Evolutionary conservation across 257 asterid species (phyloP), one percentile per base, ranked within the genome.

Genomic region (Petrea volubilis): DNA sequence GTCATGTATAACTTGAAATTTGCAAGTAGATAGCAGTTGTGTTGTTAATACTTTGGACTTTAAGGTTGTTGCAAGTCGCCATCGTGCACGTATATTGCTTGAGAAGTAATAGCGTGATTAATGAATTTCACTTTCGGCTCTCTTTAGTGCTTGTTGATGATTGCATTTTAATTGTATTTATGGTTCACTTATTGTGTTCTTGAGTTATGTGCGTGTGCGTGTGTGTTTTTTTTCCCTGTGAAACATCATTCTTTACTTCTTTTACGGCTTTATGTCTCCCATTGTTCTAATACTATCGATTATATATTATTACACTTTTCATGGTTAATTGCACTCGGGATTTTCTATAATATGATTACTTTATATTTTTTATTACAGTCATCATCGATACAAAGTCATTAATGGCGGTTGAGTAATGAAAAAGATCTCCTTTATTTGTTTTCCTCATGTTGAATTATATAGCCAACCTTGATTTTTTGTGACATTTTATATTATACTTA

Each of bases 101-200:
- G 27, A 20, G 64, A 73, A 72, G 10, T 70, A 46, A 29, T 50
- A 59, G 62, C 65, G 60, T 72, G 9, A 74, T 53, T 77, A 65
- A 47, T 75, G 67, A 50, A 67, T 5, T 36, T 67, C 67, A 27
- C 80, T 82, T 77, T 77, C 82, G 80, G 81, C 80, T 52, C 23
- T 47, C 60, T 61, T 67, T 46, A 28, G 36, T 70, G 61, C 75
- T 20, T 41, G 31, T 72, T 51, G 64, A 74, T 78, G 50, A 62
- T 64, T 71, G 44, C 78, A 10, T 47, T 44, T 44, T 70, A 20
- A 74, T 79, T 70, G 31, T 64, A 67, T 65, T 64, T 49, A 57
- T 46, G 44, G 71, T 65, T 68, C 59, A 41, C 75, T 64, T 46
- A 49, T 25, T 73, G 27, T 68, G 51, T 44, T 34, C n/a, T 34